Conservation (phyloP, 805 yeast species). For the Ogataea populi-albae region DNA sequence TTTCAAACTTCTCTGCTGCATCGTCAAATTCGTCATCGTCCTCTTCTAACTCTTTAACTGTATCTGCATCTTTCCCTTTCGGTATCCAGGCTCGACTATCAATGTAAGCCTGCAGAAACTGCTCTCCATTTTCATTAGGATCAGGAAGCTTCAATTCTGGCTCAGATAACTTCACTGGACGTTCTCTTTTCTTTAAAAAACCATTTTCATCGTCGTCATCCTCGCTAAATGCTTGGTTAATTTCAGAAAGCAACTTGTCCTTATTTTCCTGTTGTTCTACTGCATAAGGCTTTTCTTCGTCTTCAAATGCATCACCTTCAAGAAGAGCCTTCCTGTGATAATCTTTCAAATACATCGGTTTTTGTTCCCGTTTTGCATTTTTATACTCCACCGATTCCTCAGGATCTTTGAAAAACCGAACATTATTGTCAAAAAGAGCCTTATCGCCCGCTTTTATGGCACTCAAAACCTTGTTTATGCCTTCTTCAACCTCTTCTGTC, state of each 20-base stretch:
- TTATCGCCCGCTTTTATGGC: conserved; percentile 71
- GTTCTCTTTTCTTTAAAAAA: conserved; percentile 59
- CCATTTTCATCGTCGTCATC: conserved; percentile 44
- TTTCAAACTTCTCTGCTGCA: conserved; percentile 87
- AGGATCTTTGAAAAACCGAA: conserved; percentile 67
- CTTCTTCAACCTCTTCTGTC: conserved; percentile 81
- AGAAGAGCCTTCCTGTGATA: conserved; percentile 83
- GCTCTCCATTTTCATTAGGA: conserved; percentile 60
- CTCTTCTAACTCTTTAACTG: conserved; percentile 41
- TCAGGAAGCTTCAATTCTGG: conserved; percentile 53
- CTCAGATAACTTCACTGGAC: conserved; percentile 25
- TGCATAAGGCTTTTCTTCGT: conserved; percentile 67
- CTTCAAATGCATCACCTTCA: conserved; percentile 57
- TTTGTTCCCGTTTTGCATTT: conserved; percentile 38
- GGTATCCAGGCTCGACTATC: conserved; percentile 89
- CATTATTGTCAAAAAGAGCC: conserved; percentile 61
- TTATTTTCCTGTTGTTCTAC: conserved; percentile 76
- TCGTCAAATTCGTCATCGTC: conserved; percentile 88
- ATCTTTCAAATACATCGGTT: conserved; percentile 87
- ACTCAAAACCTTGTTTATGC: conserved; percentile 66
- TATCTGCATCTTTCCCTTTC: conserved; percentile 51
- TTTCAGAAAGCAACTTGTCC: conserved; percentile 68
- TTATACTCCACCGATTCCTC: conserved; percentile 40
- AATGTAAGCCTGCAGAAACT: conserved; percentile 71
- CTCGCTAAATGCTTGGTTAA: conserved; percentile 62